Conservation (phyloP, 2,329 filamentous ascomycete genomes). For the Trichoderma breve region DNA sequence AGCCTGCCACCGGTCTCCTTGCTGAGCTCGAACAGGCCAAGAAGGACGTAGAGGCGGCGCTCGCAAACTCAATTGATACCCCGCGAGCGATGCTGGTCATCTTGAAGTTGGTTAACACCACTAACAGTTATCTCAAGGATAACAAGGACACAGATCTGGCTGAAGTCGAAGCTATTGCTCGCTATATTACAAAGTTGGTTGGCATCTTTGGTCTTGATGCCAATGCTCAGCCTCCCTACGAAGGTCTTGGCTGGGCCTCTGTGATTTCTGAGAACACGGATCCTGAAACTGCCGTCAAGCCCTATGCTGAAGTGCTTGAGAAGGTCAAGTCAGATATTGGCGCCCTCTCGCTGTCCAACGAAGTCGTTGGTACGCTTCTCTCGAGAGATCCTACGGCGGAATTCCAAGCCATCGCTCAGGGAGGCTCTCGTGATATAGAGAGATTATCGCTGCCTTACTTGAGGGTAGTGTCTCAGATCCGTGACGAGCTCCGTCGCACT, state of each 20-base stretch:
- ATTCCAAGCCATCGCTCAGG: slow-evolving; percentile 44
- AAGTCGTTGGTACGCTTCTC: slow-evolving; percentile 44
- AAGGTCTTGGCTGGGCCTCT: slow-evolving; percentile 57
- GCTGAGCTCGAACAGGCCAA: slow-evolving; percentile 53
- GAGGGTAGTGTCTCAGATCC: slow-evolving; percentile 53
- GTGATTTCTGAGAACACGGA: slow-evolving; percentile 41
- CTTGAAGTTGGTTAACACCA: slow-evolving; percentile 71
- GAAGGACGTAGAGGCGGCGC: slow-evolving; percentile 54
- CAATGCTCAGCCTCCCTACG: slow-evolving; percentile 52
- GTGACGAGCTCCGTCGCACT: slow-evolving; percentile 61
- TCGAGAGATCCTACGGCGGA: slow-evolving; percentile 45
- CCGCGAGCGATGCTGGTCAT: slow-evolving; percentile 75
- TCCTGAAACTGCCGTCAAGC: slow-evolving; percentile 45
- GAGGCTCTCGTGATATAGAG: slow-evolving; percentile 51
- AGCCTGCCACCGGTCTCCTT: slow-evolving; percentile 33
- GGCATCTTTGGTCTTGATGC: slow-evolving; percentile 80
- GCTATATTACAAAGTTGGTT: slow-evolving; percentile 80
- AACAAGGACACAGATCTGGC: slow-evolving; percentile 47
- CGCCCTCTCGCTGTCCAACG: slow-evolving; percentile 48
- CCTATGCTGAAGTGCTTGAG: slow-evolving; percentile 47
- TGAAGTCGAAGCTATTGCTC: slow-evolving; percentile 58
- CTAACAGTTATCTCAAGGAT: slow-evolving; percentile 60
- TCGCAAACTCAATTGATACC: slow-evolving; percentile 87
- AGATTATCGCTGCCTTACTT: slow-evolving; percentile 55
- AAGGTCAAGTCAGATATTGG: slow-evolving; percentile 47